Base-by-base conservation (phyloP, 106 monocot species). In the Ottelia alismoides region DNA sequence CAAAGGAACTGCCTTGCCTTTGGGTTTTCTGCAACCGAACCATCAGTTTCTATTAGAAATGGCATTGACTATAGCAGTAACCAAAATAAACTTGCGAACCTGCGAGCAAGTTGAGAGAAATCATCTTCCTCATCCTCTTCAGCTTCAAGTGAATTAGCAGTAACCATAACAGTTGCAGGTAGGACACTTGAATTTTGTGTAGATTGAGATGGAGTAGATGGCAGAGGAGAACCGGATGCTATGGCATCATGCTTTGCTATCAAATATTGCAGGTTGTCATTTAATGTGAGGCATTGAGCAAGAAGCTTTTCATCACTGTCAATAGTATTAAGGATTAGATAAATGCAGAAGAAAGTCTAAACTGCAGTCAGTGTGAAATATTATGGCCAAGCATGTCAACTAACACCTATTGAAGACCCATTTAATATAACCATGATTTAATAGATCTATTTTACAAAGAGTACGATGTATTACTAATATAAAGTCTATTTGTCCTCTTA, bases 271-370 rank as follows among this genome's bases (percentile, higher is more conserved):
- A 94, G 31, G 58, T 55, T 71, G 53, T 94, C 93, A 57, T 94
- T 94, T 49, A 94, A 31, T 30, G 60, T 70, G 26, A 94, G 93
- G 58, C 67, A 83, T 67, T 66, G 75, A 17, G 47, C 88, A 47
- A 94, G 55, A 23, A 88, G 72, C 51, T 78, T 73, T 67, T 94
- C 93, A 66, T 94, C 88, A 53, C 93, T 94, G 56, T 35, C 44
- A 53, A n/a, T n/a, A n/a, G n/a, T n/a, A n/a, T n/a, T n/a, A n/a
- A n/a, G n/a, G n/a, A n/a, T n/a, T n/a, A n/a, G n/a, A n/a, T n/a
- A n/a, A n/a, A n/a, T n/a, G n/a, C n/a, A n/a, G n/a, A n/a, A n/a
- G n/a, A n/a, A n/a, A n/a, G n/a, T n/a, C n/a, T n/a, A n/a, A n/a
- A n/a, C n/a, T n/a, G n/a, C n/a, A n/a, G n/a, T n/a, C n/a, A n/a